Conservation (phyloP, 345 rosid genomes). For the Eucalyptus sp. region DNA sequence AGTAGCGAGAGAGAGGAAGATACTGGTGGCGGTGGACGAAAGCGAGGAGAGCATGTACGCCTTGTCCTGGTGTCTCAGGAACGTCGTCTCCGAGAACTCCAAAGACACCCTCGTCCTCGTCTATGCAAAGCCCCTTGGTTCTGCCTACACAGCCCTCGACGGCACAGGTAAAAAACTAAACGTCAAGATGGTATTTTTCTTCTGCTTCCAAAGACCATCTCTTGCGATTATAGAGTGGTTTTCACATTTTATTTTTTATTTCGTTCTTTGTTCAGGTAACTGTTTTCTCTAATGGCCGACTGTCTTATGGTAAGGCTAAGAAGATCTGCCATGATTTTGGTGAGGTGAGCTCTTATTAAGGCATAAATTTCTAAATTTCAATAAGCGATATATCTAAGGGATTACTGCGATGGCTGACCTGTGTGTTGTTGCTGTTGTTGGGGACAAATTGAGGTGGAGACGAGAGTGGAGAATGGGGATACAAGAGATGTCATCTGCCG, state of each 20-base stretch:
- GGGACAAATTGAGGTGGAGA: slow-evolving; percentile 26
- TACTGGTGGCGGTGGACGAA: slow-evolving; percentile 48
- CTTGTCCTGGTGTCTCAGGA: slow-evolving; percentile 40
- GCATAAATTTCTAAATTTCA: background rate
- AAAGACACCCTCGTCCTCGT: slow-evolving; percentile 36
- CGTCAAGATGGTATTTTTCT: background rate
- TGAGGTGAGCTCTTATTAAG: slow-evolving; percentile 6
- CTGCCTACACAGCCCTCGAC: slow-evolving; percentile 22
- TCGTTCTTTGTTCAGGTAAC: slow-evolving; percentile 8
- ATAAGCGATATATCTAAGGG: too few species aligned
- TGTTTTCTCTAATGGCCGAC: slow-evolving; percentile 35
- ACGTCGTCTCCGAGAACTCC: slow-evolving; percentile 11
- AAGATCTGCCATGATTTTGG: slow-evolving; percentile 17
- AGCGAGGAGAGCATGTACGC: slow-evolving; percentile 55
- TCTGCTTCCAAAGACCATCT: background rate
- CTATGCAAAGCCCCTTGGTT: slow-evolving; percentile 27
- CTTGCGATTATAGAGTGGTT: too few species aligned
- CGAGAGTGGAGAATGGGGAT: slow-evolving; percentile 29
- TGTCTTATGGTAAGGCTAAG: slow-evolving; percentile 28
- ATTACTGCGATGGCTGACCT: too few species aligned
- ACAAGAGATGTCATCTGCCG: slow-evolving; percentile 52
- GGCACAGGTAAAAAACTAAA: slow-evolving; percentile 20
- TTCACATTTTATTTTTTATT: too few species aligned
- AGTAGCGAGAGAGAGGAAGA: slow-evolving; percentile 11
- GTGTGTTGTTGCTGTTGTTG: background rate